A percentile compares a stretch with the other conserved stretches of the same genome.
These are phyloP conservation scores for Cryphonectria carpinicola DNA, from an alignment of 2,329 filamentous ascomycete genomes.

Conservation along the genomic window DNA sequence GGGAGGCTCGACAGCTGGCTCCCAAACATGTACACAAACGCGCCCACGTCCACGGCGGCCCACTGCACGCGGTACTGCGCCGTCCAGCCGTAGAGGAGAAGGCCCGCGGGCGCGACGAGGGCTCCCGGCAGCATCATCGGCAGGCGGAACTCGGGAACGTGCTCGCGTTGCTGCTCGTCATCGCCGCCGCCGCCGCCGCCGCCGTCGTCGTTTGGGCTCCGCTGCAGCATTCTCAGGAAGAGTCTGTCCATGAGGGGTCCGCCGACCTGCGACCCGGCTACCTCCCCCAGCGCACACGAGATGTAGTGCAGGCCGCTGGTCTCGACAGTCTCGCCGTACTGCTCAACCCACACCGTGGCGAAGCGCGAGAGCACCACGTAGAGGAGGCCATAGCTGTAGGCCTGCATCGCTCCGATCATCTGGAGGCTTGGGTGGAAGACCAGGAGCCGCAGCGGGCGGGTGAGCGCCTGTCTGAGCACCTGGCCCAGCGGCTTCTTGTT, in stretches of 20 bases:
- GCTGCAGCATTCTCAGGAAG: slow-evolving; percentile 38
- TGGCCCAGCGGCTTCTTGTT: slow-evolving; percentile 34
- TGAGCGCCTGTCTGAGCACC: slow-evolving; percentile 43
- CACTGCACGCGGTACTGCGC: slow-evolving; percentile 43
- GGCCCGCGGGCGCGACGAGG: slow-evolving; percentile 44
- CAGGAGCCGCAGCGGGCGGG: slow-evolving; percentile 61
- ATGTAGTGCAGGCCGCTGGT: slow-evolving; percentile 69
- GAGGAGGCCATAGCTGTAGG: slow-evolving; percentile 64
- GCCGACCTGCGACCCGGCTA: slow-evolving; percentile 55
- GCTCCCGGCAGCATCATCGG: slow-evolving; percentile 49
- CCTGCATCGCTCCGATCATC: slow-evolving; percentile 57
- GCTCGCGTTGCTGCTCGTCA: slow-evolving; percentile 21
- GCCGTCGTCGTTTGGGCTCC: background rate
- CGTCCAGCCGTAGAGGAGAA: slow-evolving; percentile 50
- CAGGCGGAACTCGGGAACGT: slow-evolving; percentile 55
- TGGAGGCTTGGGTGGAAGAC: slow-evolving; percentile 64
- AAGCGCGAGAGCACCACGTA: slow-evolving; percentile 68
- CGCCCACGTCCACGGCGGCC: slow-evolving; percentile 43
- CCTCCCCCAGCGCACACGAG: slow-evolving; percentile 65
- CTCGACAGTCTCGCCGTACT: slow-evolving; percentile 59
- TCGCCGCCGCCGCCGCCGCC: slow-evolving; percentile 17
- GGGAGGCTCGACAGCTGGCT: slow-evolving; percentile 40
- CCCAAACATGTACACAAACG: slow-evolving; percentile 39
- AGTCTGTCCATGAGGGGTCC: slow-evolving; percentile 48
- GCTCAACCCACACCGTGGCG: slow-evolving; percentile 57